phyloP scores from a whole-genome alignment of 768 basidiomycete species.

The Phaeolepiota aurea region DNA sequence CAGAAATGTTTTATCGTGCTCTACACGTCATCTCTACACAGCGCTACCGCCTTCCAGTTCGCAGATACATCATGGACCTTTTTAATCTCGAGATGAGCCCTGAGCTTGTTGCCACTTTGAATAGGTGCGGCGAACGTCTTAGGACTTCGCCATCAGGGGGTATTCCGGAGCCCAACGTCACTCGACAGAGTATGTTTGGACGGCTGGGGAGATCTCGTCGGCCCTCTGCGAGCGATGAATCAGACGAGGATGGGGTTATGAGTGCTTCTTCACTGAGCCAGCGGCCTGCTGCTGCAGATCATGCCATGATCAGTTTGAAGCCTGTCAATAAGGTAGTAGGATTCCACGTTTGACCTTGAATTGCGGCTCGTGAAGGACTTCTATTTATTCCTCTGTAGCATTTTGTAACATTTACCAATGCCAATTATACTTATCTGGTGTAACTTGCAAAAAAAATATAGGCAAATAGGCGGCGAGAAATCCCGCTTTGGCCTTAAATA shows the following conservation, averaged over 20 bases:
- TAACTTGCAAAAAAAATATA: not conserved
- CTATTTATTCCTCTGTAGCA: not conserved
- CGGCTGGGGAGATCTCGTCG: slow-evolving; percentile 38
- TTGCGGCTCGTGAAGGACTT: not conserved
- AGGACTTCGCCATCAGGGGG: slow-evolving; percentile 23
- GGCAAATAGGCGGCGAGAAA: too few relatives aligned
- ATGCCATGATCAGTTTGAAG: slow-evolving; percentile 47
- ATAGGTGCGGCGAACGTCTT: slow-evolving; percentile 41
- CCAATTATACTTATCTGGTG: not conserved
- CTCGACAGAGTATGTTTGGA: slow-evolving; percentile 57
- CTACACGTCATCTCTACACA: slow-evolving; percentile 84
- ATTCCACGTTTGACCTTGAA: slow-evolving; percentile 30
- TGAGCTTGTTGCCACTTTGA: slow-evolving; percentile 47
- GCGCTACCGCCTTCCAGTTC: slow-evolving; percentile 85
- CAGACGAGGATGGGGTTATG: slow-evolving; percentile 42
- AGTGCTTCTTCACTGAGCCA: slow-evolving; percentile 35
- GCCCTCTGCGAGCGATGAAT: slow-evolving; percentile 52
- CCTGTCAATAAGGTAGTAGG: slow-evolving; percentile 56
- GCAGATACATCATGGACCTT: slow-evolving; percentile 86
- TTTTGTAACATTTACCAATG: not conserved
- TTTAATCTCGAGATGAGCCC: slow-evolving; percentile 78
- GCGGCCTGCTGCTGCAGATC: slow-evolving; percentile 28
- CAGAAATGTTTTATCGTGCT: slow-evolving; percentile 75
- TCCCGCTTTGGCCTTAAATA: not conserved
- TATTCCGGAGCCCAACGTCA: slow-evolving; percentile 17